phyloP scores from a whole-genome alignment of 768 basidiomycete genomes.

The Termitomyces sp. region DNA sequence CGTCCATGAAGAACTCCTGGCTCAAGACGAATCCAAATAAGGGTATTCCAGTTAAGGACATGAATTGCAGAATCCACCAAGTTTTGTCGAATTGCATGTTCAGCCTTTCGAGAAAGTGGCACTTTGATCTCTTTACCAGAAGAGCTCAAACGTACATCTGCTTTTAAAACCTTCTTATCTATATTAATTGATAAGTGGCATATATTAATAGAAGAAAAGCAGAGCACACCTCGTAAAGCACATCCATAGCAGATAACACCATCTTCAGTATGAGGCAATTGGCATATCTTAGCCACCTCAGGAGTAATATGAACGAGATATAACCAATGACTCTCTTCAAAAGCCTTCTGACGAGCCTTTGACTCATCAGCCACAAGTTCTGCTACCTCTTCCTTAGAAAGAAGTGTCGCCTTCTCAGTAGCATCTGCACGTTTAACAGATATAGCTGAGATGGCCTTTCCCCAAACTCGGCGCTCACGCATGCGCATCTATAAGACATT shows the following conservation, averaged over 20 bases:
- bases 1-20: not conserved
- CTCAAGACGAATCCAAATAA: not conserved
- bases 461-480: not conserved
- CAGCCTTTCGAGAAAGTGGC: not conserved
- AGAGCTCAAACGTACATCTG: not conserved
- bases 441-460: not conserved
- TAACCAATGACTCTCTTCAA: not conserved
- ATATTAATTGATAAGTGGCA: not conserved
- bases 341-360: not conserved
- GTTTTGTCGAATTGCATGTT: fast-evolving
- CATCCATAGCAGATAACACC: not conserved
- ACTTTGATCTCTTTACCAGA: not conserved
- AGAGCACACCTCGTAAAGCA: not conserved
- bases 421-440: not conserved
- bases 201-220: not conserved
- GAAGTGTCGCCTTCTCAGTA: too few species aligned
- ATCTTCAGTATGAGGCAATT: not conserved
- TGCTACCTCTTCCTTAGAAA: not conserved
- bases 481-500: not conserved
- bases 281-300: not conserved
- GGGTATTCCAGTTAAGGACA: not conserved
- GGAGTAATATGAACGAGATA: not conserved
- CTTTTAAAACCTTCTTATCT: not conserved
- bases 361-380: not conserved
- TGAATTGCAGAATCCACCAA: fast-evolving